Conservation (phyloP, 495 filamentous ascomycete species). For the Poronia punctata region DNA sequence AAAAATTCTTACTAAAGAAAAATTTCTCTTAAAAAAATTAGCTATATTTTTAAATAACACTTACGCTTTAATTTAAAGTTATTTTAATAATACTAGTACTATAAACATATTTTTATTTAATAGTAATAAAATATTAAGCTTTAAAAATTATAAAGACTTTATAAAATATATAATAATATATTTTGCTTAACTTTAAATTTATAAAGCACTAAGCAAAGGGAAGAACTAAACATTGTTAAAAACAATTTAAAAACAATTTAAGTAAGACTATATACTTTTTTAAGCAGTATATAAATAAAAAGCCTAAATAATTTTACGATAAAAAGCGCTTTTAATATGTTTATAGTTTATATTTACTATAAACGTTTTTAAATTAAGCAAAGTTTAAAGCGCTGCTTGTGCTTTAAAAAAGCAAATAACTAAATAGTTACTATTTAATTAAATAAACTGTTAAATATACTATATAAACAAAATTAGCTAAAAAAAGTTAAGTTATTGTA, state of each 20-base stretch:
- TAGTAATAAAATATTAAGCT: neutral
- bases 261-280: neutral
- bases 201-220: neutral
- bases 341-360: conserved; percentile 1
- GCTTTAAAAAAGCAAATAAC: conserved; percentile 2
- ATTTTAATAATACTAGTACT: neutral
- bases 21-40: conserved; percentile 1
- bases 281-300: neutral
- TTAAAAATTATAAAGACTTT: conserved; percentile 1
- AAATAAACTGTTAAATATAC: conserved; percentile 8
- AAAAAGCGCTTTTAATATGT: neutral
- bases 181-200: neutral
- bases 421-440: conserved; percentile 3
- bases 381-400: neutral
- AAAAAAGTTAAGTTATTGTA: no score
- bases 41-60: neutral
- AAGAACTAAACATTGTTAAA: neutral
- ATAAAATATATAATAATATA: conserved; percentile 2
- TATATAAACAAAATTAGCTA: neutral
- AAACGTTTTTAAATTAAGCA: neutral
- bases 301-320: neutral
- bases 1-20: neutral
- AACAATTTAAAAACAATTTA: neutral
- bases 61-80: neutral
- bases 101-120: neutral